Evolutionary conservation across 139 green algal species (phyloP), one percentile per base, ranked within the genome.

Genomic region (Chara braunii): DNA sequence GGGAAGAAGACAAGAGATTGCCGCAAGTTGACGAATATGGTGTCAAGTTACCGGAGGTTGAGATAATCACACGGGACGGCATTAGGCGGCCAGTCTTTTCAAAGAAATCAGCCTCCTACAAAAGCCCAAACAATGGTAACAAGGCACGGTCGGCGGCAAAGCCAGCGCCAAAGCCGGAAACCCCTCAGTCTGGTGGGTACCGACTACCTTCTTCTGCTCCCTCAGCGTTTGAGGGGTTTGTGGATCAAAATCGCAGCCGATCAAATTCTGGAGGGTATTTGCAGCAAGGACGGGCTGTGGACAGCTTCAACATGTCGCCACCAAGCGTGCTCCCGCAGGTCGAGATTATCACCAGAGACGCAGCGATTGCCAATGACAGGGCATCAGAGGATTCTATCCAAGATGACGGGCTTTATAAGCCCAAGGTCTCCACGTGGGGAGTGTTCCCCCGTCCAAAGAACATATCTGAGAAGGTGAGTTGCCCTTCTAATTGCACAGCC

Each of bases 391-490:
- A 54, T 11, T 52, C 43, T 6, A 70, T 44, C 29, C 31, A 45
- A 45, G 63, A 24, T 18, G 63, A 55, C 50, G 69, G 80, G 3
- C 26, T 54, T 7, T 77, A 84, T 61, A 83, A 82, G 42, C 78
- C 78, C 9, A 77, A 75, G 24, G 86, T 93, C 2, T 66, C 83
- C 0, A 94, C 85, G 0, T 94, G 85, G 88, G 86, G 88, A 3
- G 79, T 94, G 4, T 95, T 93, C 53, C 84, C 85, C 0, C 82
- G 89, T 0, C 89, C 89, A 1, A 22, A 61, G 3, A 86, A 95
- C 79, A 95, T 95, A 40, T 87, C 75, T 3, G 43, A 87, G 29
- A 18, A 61, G 14, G 35, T 76, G 64, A 12, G 64, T 33, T n/a
- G n/a, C n/a, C n/a, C n/a, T n/a, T n/a, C n/a, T n/a, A n/a, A n/a